Evolutionary conservation across 2,329 filamentous ascomycete species (phyloP).

Genomic region (Endocalyx cinctus): DNA sequence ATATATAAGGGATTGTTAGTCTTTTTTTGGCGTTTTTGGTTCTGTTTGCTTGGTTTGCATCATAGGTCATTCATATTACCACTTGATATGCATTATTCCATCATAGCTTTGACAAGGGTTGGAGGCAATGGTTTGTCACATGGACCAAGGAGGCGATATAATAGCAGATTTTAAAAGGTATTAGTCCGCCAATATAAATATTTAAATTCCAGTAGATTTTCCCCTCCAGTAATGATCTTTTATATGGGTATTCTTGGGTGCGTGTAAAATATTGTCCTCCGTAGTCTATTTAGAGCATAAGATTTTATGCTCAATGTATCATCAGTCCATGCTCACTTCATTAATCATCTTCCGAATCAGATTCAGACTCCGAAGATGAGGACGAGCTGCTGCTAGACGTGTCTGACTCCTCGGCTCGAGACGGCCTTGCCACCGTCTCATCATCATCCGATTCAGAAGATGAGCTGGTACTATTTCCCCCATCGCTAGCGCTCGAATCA

Average conservation of each 20-base stretch:
- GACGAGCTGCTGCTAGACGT: slow-evolving; percentile 38
- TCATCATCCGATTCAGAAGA: slow-evolving; percentile 28
- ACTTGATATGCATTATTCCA: slow-evolving; percentile 3
- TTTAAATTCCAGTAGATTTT: no score
- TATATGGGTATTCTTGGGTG: no score
- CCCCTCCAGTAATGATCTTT: no score
- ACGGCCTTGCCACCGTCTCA: slow-evolving; percentile 11
- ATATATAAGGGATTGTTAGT: slow-evolving; percentile 1
- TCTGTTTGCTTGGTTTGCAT: slow-evolving; percentile 5
- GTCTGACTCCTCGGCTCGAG: slow-evolving; percentile 13
- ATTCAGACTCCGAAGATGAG: slow-evolving; percentile 32
- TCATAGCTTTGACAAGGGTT: no score
- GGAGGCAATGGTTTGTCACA: no score
- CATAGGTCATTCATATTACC: slow-evolving; percentile 7
- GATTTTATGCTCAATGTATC: no score
- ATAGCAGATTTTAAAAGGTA: no score
- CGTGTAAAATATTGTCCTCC: no score
- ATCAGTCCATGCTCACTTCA: no score
- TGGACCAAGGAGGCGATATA: no score
- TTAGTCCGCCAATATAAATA: no score
- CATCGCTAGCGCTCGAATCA: slow-evolving; percentile 26
- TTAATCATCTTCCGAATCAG: slow-evolving; percentile 26
- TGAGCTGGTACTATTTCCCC: slow-evolving; percentile 19
- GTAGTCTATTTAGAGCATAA: no score
- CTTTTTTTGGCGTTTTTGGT: slow-evolving; percentile 1